Evolutionary conservation across 106 monocot genomes (phyloP).

Genomic region (Dioscorea alata): DNA sequence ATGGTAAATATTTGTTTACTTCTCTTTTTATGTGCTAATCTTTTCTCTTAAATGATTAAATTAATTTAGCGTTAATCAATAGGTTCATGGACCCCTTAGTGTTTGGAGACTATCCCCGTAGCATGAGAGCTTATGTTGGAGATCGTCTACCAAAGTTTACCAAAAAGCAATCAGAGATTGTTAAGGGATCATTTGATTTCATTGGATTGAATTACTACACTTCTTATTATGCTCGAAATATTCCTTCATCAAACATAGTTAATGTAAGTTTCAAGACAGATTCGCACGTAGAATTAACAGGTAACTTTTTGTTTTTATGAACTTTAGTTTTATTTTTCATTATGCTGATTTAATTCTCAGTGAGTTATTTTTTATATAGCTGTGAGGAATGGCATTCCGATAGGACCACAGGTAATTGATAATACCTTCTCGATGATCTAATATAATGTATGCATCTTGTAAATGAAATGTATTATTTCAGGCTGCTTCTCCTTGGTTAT

Average conservation of each 20-base stretch:
- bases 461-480: no score
- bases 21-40: neutral
- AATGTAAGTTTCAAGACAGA: neutral
- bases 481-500: no score
- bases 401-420: no score
- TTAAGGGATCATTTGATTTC: neutral
- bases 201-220: neutral
- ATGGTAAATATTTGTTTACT: constrained; percentile 27
- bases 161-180: no score
- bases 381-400: no score
- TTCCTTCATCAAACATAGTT: neutral
- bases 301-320: neutral
- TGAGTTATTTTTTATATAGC: no score
- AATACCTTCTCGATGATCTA: no score
- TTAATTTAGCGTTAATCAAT: neutral
- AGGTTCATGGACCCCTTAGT: constrained; percentile 69
- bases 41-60: no score
- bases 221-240: neutral
- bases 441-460: no score
- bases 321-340: neutral
- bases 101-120: constrained; percentile 45
- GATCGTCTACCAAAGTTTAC: no score
- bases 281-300: neutral
- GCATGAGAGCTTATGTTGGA: no score
- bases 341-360: neutral